phyloP scores from a whole-genome alignment of 768 basidiomycete species.

The Brasilioporus rufonigricans region DNA sequence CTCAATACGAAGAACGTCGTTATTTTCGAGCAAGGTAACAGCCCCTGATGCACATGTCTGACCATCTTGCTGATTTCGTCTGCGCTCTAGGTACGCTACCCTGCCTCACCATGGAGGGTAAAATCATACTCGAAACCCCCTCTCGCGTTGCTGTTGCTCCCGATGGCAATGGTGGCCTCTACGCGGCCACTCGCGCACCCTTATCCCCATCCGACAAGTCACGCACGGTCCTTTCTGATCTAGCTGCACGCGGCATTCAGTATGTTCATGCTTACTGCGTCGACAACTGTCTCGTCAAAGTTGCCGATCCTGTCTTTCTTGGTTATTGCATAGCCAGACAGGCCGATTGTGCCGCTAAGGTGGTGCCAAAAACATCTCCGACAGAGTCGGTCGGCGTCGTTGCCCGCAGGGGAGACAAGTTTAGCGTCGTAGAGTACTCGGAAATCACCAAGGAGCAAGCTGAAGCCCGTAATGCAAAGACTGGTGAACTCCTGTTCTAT shows the following conservation, averaged over 20 bases:
- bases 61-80: neutral
- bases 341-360: constrained; percentile 93
- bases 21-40: constrained; percentile 93
- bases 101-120: constrained; percentile 91
- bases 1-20: constrained; percentile 76
- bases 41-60: neutral
- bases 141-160: constrained; percentile 91
- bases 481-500: constrained; percentile 82
- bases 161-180: constrained; percentile 96
- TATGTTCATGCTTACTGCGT: constrained; percentile 97
- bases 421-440: constrained; percentile 95
- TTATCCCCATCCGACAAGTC: constrained; percentile 57
- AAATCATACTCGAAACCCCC: constrained; percentile 79
- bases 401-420: constrained; percentile 78
- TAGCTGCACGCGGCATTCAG: constrained; percentile 68
- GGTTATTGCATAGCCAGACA: constrained; percentile 89
- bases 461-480: constrained; percentile 62
- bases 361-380: constrained; percentile 85
- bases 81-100: constrained; percentile 78
- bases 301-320: constrained; percentile 96
- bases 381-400: constrained; percentile 95
- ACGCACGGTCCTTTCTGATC: constrained; percentile 80
- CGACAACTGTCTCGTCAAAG: constrained; percentile 97
- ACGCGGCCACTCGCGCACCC: constrained; percentile 86
- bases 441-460: constrained; percentile 90